These are phyloP conservation scores for Capsella rubella DNA, from an alignment of 441 rosid species.

Conservation along the genomic window DNA sequence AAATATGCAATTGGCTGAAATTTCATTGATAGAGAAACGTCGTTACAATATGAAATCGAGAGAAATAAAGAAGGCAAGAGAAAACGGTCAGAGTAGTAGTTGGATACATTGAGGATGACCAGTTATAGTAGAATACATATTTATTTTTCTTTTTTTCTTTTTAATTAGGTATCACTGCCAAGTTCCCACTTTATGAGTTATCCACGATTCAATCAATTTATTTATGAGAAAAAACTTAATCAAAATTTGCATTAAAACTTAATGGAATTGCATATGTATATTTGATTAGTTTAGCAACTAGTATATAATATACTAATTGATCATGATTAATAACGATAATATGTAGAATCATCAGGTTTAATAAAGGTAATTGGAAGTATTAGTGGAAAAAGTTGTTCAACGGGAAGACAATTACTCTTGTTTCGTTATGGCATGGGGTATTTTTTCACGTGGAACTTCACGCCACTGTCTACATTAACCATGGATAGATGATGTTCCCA, in stretches of 20 bases:
- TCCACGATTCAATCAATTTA: slow-evolving; percentile 8
- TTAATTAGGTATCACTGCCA: slow-evolving; percentile 28
- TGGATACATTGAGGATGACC: slow-evolving; percentile 35
- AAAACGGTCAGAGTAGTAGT: slow-evolving; percentile 37
- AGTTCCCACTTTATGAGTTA: slow-evolving; percentile 20
- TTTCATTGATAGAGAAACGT: neutral
- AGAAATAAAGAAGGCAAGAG: slow-evolving; percentile 26
- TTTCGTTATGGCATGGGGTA: slow-evolving; percentile 43
- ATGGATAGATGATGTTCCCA: slow-evolving; percentile 28
- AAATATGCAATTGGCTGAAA: neutral
- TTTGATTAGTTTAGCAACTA: neutral
- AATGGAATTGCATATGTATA: too few relatives aligned
- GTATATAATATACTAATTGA: neutral
- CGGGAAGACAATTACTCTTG: slow-evolving; percentile 31
- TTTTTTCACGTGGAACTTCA: slow-evolving; percentile 34
- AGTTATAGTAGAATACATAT: slow-evolving; percentile 24
- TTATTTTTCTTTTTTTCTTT: slow-evolving; percentile 24
- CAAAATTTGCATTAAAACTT: too few relatives aligned
- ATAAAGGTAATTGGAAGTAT: slow-evolving; percentile 36
- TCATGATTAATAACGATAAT: neutral
- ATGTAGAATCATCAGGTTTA: slow-evolving; percentile 26
- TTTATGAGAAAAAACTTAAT: too few relatives aligned
- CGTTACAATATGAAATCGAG: neutral
- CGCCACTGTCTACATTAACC: slow-evolving; percentile 20
- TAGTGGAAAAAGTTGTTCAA: slow-evolving; percentile 33